phyloP scores from a whole-genome alignment of 495 filamentous ascomycete genomes.

The Cenococcum geophilum region DNA sequence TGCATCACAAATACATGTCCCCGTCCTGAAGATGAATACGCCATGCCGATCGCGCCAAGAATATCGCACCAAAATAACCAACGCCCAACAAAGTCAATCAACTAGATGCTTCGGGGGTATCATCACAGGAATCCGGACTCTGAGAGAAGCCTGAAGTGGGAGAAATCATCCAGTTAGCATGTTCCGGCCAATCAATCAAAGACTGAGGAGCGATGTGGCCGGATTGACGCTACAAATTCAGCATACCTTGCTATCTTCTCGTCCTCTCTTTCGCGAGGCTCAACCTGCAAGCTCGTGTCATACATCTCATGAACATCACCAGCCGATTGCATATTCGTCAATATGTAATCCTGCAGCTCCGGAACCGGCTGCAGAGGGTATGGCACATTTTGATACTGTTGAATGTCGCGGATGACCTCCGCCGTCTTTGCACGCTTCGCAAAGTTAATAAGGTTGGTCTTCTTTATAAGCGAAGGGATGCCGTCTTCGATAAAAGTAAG shows the following conservation, averaged over 20 bases:
- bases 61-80: constrained; percentile 6
- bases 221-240: constrained; percentile 11
- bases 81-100: constrained; percentile 10
- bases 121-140: constrained; percentile 68
- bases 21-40: background rate
- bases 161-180: constrained; percentile 11
- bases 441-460: constrained; percentile 94
- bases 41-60: background rate
- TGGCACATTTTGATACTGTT: constrained; percentile 94
- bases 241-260: constrained; percentile 80
- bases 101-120: constrained; percentile 28
- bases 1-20: background rate
- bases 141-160: constrained; percentile 54
- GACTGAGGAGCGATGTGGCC: constrained; percentile 10
- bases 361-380: constrained; percentile 83
- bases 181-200: constrained; percentile 11
- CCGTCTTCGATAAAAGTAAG: constrained; percentile 98
- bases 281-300: constrained; percentile 83
- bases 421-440: constrained; percentile 96
- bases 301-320: constrained; percentile 99
- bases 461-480: constrained; percentile 90
- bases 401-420: constrained; percentile 95
- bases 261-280: constrained; percentile 92
- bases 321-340: constrained; percentile 87
- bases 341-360: constrained; percentile 94